These are phyloP conservation scores for Calocybe gangraenosa DNA, from an alignment of 768 basidiomycete species.

Conservation along the genomic window DNA sequence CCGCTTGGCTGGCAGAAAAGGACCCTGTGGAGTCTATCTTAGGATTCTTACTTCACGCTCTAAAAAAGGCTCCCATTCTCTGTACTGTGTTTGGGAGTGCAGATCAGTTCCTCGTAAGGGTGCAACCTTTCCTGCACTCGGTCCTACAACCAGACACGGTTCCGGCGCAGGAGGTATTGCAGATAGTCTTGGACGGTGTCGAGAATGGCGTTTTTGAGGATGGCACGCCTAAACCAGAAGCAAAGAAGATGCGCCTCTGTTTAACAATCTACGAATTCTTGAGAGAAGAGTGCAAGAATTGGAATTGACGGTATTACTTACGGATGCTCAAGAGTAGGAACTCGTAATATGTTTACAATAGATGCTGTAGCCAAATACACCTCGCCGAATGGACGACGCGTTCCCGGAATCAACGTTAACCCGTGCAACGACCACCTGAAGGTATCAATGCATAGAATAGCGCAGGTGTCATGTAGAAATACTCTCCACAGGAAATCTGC, in stretches of 20 bases:
- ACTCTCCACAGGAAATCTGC: background rate
- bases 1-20: background rate
- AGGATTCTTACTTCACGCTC: background rate
- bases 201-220: background rate
- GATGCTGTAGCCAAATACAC: too few relatives aligned
- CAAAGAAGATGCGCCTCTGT: background rate
- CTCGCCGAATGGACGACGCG: conserved; percentile 1
- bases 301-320: background rate
- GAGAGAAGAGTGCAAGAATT: background rate
- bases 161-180: background rate
- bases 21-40: background rate
- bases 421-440: background rate
- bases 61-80: background rate
- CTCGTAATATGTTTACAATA: too few relatives aligned
- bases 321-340: too few relatives aligned
- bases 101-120: background rate
- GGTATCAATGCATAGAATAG: conserved; percentile 6
- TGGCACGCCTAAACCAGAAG: background rate
- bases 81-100: background rate
- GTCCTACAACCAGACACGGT: background rate
- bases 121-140: background rate
- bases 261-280: background rate
- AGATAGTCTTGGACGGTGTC: background rate
- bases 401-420: too few relatives aligned
- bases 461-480: conserved; percentile 6